Conservation (phyloP, 164 flowering plant genomes). For the Umbilicus rupestris region DNA sequence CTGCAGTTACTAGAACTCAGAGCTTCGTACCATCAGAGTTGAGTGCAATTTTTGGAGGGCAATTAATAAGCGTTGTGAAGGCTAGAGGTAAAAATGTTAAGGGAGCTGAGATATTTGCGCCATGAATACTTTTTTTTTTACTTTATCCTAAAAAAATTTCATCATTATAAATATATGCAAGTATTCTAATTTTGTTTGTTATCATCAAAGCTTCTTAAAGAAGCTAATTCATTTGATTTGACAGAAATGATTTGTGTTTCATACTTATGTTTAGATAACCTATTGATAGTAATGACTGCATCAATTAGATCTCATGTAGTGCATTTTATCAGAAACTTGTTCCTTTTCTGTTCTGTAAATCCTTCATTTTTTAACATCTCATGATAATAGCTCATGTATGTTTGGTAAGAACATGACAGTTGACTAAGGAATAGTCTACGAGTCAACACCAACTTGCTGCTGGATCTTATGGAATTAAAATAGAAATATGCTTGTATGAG, state of each 20-base stretch:
- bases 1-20: conserved; percentile 91
- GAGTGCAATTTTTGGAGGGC: conserved; percentile 88
- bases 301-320: not conserved
- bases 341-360: not conserved
- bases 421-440: not conserved
- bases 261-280: not conserved
- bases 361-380: not conserved
- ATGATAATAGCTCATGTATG: not conserved
- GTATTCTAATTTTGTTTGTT: not conserved
- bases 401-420: not conserved
- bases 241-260: not conserved
- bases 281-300: not conserved
- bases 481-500: not conserved
- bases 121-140: not conserved
- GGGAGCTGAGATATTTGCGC: not conserved
- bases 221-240: not conserved
- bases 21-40: conserved; percentile 71
- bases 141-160: not conserved
- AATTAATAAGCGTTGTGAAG: conserved; percentile 79
- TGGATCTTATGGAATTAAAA: not conserved
- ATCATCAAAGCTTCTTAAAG: not conserved
- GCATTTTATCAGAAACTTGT: not conserved
- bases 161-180: no score
- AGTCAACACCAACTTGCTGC: not conserved
- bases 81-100: conserved; percentile 49